A percentile compares a stretch with the other conserved stretches of the same genome.
Conservation (phyloP, 176 grass and related monocot genomes). For the Paspalum vaginatum region DNA sequence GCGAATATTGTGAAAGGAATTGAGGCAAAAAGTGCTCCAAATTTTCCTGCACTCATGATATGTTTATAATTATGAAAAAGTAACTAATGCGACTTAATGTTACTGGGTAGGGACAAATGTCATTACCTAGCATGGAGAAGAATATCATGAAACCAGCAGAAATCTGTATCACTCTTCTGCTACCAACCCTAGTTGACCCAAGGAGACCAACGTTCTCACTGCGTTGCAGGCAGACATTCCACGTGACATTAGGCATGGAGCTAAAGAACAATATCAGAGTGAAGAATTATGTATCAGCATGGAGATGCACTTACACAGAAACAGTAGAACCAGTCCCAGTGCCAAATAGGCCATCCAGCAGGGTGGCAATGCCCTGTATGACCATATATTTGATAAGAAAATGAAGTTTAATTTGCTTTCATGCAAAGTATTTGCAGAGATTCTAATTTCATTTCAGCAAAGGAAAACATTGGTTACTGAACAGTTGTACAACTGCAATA, state of each 20-base stretch:
- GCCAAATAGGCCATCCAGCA: conserved; percentile 88
- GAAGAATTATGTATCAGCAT: conserved; percentile 16
- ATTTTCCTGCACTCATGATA: conserved; percentile 70
- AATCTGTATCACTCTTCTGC: conserved; percentile 91
- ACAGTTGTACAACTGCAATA: neutral
- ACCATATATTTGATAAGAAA: conserved; percentile 8
- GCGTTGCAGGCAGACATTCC: conserved; percentile 28
- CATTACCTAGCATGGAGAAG: conserved; percentile 93
- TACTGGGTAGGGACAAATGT: conserved; percentile 1
- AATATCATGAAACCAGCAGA: conserved; percentile 99
- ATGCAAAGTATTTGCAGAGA: neutral
- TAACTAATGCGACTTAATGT: neutral
- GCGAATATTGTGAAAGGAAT: conserved; percentile 96
- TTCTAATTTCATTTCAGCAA: neutral
- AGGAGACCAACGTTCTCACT: conserved; percentile 99
- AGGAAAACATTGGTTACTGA: neutral
- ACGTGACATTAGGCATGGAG: neutral
- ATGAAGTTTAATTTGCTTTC: neutral
- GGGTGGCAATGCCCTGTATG: conserved; percentile 80
- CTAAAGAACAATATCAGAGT: neutral
- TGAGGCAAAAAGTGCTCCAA: conserved; percentile 93
- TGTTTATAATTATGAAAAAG: conserved; percentile 14
- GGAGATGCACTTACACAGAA: conserved; percentile 69
- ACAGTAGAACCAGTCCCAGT: conserved; percentile 91
- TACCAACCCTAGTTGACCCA: conserved; percentile 91